phyloP scores from a whole-genome alignment of 345 rosid genomes.

The Cardamine chenopodiifolia region DNA sequence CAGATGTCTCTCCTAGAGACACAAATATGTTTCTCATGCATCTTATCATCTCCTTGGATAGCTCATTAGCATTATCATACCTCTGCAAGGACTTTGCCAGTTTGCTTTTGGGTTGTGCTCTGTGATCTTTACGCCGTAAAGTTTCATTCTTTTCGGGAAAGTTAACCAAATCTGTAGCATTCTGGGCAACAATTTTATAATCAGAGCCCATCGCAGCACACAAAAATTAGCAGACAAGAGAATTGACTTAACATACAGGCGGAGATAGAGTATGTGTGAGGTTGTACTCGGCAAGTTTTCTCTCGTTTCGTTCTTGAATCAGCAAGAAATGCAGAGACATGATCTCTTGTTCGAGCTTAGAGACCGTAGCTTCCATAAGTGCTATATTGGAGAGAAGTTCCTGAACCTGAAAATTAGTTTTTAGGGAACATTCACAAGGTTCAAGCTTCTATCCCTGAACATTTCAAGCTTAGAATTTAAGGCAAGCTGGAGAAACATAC shows the following conservation, averaged over 20 bases:
- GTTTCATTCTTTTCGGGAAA: constrained; percentile 18
- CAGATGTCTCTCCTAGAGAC: constrained; percentile 76
- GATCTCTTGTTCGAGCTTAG: constrained; percentile 75
- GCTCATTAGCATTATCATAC: constrained; percentile 39
- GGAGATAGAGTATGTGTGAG: constrained; percentile 57
- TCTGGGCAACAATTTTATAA: constrained; percentile 22
- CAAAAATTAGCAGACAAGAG: constrained; percentile 4
- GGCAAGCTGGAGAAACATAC: constrained; percentile 19
- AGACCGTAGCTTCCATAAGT: constrained; percentile 62
- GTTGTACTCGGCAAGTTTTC: constrained; percentile 77
- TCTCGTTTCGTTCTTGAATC: constrained; percentile 90
- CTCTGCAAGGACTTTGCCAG: constrained; percentile 23
- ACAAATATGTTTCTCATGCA: constrained; percentile 93
- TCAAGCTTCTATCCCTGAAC: neutral
- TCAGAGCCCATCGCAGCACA: constrained; percentile 25
- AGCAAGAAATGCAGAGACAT: constrained; percentile 82
- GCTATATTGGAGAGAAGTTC: constrained; percentile 68
- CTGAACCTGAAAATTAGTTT: constrained; percentile 51
- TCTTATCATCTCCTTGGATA: constrained; percentile 80
- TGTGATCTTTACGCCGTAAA: constrained; percentile 21
- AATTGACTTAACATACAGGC: constrained; percentile 36
- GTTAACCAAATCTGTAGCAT: constrained; percentile 29
- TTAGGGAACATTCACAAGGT: neutral
- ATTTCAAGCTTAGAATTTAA: neutral
- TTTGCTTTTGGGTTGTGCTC: constrained; percentile 33